Percentiles rank a stretch among this genome's conserved stretches.
Conservation (phyloP, 1,284 basidiomycete genomes). For the Austropuccinia psidii region DNA sequence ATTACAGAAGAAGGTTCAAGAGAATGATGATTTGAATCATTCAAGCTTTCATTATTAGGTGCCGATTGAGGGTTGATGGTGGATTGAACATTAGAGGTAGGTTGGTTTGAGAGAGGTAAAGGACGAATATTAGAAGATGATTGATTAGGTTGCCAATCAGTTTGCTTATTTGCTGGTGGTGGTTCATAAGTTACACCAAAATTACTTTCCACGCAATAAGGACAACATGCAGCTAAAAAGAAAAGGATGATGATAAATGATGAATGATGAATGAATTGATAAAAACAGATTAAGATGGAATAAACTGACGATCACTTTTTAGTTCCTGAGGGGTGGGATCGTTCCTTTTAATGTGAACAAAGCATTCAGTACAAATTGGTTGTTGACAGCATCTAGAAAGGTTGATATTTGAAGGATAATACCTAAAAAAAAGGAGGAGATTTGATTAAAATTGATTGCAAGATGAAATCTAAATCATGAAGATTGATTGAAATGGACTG, state of each 20-base stretch:
- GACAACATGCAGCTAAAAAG: slow-evolving; percentile 63
- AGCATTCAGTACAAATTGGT: slow-evolving; percentile 97
- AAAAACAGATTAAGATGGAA: slow-evolving; percentile 47
- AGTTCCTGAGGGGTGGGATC: slow-evolving; percentile 62
- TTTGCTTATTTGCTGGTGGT: slow-evolving; percentile 67
- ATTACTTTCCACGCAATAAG: slow-evolving; percentile 92
- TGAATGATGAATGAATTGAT: slow-evolving; percentile 61
- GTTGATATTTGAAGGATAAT: slow-evolving; percentile 92
- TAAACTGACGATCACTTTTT: slow-evolving; percentile 52
- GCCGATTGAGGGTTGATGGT: not conserved
- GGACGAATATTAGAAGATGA: not conserved
- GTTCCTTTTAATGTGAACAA: slow-evolving; percentile 93
- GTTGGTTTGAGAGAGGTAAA: not conserved
- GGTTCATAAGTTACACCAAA: slow-evolving; percentile 88
- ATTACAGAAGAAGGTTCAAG: not conserved
- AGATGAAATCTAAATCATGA: slow-evolving; percentile 38
- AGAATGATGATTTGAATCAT: slow-evolving; percentile 1
- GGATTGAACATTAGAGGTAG: not conserved
- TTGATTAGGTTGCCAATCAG: slow-evolving; percentile 59
- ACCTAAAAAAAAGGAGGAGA: slow-evolving; percentile 52
- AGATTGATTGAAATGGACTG: slow-evolving; percentile 49
- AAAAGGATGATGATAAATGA: slow-evolving; percentile 42
- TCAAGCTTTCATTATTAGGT: slow-evolving; percentile 32
- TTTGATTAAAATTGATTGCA: slow-evolving; percentile 29
- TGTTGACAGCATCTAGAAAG: slow-evolving; percentile 95